Evolutionary conservation across 371 early-diverging fungal genomes (phyloP).

Genomic region (Phascolomyces articulosus): DNA sequence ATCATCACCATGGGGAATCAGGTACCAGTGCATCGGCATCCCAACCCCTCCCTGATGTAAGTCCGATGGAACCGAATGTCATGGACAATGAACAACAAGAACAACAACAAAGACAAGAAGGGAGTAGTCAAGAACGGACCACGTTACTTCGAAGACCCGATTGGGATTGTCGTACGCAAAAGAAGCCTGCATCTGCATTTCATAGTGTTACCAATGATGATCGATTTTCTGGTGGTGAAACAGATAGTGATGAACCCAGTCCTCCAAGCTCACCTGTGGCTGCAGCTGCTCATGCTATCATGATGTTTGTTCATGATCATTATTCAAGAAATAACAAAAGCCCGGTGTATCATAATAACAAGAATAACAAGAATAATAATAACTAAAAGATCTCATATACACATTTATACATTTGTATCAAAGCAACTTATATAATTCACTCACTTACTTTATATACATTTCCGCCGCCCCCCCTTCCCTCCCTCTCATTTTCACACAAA

Average conservation of each 20-base stretch:
- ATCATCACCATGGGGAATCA: not conserved
- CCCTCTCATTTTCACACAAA: too few relatives aligned
- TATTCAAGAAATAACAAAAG: conserved; percentile 4
- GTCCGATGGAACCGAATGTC: conserved; percentile 23
- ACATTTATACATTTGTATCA: too few relatives aligned
- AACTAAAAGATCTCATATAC: too few relatives aligned
- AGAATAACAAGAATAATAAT: not conserved
- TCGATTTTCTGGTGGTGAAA: conserved; percentile 5
- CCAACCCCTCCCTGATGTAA: conserved; percentile 32
- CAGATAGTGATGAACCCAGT: conserved; percentile 14
- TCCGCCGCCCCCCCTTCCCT: too few relatives aligned
- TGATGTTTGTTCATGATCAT: conserved; percentile 36
- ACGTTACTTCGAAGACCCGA: not conserved
- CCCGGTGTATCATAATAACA: not conserved
- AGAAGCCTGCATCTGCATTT: not conserved
- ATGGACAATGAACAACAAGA: conserved; percentile 19
- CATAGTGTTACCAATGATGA: conserved; percentile 4
- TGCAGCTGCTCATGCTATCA: conserved; percentile 44
- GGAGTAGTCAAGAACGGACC: conserved; percentile 2
- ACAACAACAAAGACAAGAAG: too few relatives aligned
- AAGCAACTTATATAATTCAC: too few relatives aligned
- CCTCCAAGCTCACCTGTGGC: conserved; percentile 39
- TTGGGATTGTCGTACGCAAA: conserved; percentile 6
- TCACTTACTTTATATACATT: too few relatives aligned
- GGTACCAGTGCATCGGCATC: conserved; percentile 7